These are phyloP conservation scores for Chaetomium sp. DNA, from an alignment of 2,329 filamentous ascomycete genomes.

Conservation along the genomic window DNA sequence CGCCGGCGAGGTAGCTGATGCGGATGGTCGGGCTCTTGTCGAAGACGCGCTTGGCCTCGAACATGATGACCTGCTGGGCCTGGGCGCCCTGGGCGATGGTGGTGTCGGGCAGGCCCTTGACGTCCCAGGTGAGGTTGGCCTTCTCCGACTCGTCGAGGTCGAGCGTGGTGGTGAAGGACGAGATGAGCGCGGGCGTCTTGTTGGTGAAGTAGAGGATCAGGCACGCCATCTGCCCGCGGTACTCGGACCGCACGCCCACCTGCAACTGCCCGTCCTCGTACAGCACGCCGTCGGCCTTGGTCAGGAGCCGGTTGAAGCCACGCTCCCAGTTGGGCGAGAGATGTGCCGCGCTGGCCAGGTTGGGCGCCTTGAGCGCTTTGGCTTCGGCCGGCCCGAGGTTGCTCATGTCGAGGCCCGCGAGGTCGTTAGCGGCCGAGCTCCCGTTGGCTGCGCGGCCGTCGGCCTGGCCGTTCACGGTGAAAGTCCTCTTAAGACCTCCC, in stretches of 20 bases:
- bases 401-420: slow-evolving; percentile 81
- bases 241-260: slow-evolving; percentile 88
- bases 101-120: slow-evolving; percentile 85
- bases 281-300: slow-evolving; percentile 80
- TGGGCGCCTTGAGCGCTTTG: slow-evolving; percentile 68
- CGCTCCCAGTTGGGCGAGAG: slow-evolving; percentile 92
- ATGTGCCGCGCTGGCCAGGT: slow-evolving; percentile 89
- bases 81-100: slow-evolving; percentile 74
- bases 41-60: slow-evolving; percentile 82
- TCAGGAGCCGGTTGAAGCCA: slow-evolving; percentile 81
- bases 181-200: slow-evolving; percentile 81
- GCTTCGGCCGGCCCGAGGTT: slow-evolving; percentile 58
- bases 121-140: slow-evolving; percentile 74
- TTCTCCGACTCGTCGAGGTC: slow-evolving; percentile 74
- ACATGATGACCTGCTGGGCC: slow-evolving; percentile 92
- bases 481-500: slow-evolving; percentile 81
- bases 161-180: slow-evolving; percentile 90
- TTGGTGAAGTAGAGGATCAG: slow-evolving; percentile 96
- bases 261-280: slow-evolving; percentile 97
- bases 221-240: slow-evolving; percentile 91
- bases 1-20: slow-evolving; percentile 91
- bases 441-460: slow-evolving; percentile 57
- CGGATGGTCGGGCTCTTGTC: slow-evolving; percentile 85
- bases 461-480: slow-evolving; percentile 62
- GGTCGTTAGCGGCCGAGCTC: slow-evolving; percentile 60